Evolutionary conservation across 768 basidiomycete genomes (phyloP).

Genomic region (Boletus tomentosulus): DNA sequence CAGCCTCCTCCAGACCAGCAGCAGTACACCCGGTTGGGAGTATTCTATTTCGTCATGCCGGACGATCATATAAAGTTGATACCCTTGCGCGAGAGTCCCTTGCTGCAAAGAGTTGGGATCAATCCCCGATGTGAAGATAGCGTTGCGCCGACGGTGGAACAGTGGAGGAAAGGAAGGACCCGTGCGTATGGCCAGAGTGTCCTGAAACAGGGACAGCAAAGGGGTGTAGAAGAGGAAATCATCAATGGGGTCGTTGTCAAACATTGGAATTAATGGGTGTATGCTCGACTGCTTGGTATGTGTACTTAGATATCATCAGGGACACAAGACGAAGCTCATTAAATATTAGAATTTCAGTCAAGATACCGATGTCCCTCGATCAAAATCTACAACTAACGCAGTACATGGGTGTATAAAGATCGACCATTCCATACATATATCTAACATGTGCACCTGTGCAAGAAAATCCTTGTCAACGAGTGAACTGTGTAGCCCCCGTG

Average conservation of each 20-base stretch:
- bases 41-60: constrained; percentile 54
- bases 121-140: constrained; percentile 33
- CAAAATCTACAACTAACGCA: constrained; percentile 18
- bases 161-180: constrained; percentile 50
- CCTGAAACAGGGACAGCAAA: constrained; percentile 38
- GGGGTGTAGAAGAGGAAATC: constrained; percentile 50
- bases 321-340: too few species aligned
- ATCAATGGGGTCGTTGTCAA: constrained; percentile 49
- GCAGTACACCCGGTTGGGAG: constrained; percentile 45
- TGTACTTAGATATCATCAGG: too few species aligned
- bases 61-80: constrained; percentile 47
- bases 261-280: constrained; percentile 24
- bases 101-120: constrained; percentile 45
- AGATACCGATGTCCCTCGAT: neutral
- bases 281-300: too few species aligned
- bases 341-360: neutral
- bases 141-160: constrained; percentile 48
- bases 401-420: constrained; percentile 11
- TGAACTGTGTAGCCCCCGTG: neutral
- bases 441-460: constrained; percentile 9
- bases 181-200: constrained; percentile 47
- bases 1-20: constrained; percentile 56
- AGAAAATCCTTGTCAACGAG: constrained; percentile 4
- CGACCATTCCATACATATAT: constrained; percentile 4
- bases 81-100: constrained; percentile 45